phyloP scores from a whole-genome alignment of 2,329 filamentous ascomycete species.

The Hymenoscyphus fructigenus region DNA sequence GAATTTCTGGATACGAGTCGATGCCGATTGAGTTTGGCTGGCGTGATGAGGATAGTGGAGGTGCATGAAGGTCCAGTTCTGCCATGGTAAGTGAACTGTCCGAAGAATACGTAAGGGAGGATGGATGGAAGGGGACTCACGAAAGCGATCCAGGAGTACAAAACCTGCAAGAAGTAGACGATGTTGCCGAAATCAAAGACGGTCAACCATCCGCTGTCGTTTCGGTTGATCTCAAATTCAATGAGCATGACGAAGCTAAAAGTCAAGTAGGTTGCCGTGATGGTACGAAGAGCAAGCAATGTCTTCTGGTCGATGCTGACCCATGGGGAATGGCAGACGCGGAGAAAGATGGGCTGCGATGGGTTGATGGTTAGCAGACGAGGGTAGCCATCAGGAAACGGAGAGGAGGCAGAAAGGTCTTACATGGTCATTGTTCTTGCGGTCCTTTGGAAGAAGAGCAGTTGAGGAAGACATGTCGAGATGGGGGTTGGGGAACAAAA shows the following conservation, averaged over 20 bases:
- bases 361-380: background rate
- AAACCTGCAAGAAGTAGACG: constrained; percentile 30
- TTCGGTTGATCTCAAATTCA: constrained; percentile 29
- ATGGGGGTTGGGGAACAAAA: background rate
- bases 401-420: constrained; percentile 9
- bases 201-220: constrained; percentile 24
- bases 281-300: constrained; percentile 29
- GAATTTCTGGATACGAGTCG: constrained; percentile 24
- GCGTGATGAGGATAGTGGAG: constrained; percentile 34
- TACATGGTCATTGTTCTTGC: constrained; percentile 33
- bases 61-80: constrained; percentile 38
- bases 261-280: constrained; percentile 30
- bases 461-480: constrained; percentile 36
- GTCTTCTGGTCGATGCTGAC: constrained; percentile 31
- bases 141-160: constrained; percentile 34
- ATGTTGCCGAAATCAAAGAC: constrained; percentile 36
- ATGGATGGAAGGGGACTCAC: constrained; percentile 27
- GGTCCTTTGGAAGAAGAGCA: constrained; percentile 35
- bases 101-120: background rate
- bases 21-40: constrained; percentile 15
- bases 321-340: constrained; percentile 39
- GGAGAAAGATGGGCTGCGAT: constrained; percentile 36
- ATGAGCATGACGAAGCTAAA: constrained; percentile 27
- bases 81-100: constrained; percentile 1
- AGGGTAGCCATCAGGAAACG: constrained; percentile 10